These are phyloP conservation scores for Antitrichia curtipendula DNA, from an alignment of 225 moss, liverwort and hornwort species.

Conservation along the genomic window DNA sequence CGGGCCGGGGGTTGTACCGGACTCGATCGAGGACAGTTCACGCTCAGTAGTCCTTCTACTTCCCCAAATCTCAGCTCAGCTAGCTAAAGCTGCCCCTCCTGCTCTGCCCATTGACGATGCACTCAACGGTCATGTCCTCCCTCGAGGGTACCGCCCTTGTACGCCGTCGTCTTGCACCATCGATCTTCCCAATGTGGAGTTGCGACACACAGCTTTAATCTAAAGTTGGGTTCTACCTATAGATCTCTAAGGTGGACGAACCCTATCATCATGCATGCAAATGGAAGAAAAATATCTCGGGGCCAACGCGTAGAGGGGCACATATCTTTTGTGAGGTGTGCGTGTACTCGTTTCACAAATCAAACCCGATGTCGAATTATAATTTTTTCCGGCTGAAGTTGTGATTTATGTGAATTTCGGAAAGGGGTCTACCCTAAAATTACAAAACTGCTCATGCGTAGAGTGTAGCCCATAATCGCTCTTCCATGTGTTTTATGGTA, in stretches of 20 bases:
- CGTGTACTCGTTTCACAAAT: background rate
- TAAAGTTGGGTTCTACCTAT: too few relatives aligned
- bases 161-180: background rate
- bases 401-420: background rate
- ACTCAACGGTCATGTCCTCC: background rate
- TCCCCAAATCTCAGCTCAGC: background rate
- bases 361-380: background rate
- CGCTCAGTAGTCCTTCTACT: background rate
- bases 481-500: background rate
- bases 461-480: rapidly evolving
- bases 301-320: background rate
- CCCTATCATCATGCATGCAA: too few relatives aligned
- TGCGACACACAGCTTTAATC: background rate
- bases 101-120: background rate
- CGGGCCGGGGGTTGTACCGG: background rate
- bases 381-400: background rate
- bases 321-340: too few relatives aligned
- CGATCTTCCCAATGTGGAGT: background rate
- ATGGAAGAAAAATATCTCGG: too few relatives aligned
- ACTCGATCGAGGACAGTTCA: background rate
- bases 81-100: background rate
- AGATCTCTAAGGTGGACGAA: too few relatives aligned
- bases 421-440: rapidly evolving
- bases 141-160: background rate
- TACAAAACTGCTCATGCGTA: background rate